Evolutionary conservation across 1,284 basidiomycete species (phyloP), one percentile per base, ranked within the genome.

Genomic region (Ceratobasidium theobromae): DNA sequence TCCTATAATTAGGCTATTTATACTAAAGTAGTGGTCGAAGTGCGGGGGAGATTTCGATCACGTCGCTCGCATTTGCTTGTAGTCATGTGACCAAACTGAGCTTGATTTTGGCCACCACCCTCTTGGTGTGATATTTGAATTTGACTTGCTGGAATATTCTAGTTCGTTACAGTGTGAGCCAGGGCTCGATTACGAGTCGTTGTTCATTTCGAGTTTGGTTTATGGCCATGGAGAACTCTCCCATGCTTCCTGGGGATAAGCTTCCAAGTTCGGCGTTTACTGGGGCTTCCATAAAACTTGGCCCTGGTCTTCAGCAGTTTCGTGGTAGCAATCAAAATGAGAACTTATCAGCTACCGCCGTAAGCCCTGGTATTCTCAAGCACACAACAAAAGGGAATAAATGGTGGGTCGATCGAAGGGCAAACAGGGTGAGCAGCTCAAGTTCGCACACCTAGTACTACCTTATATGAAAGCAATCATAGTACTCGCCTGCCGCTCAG

Each of bases 401-500:
- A 74, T 90, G 88, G 86, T 92, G 89, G 89, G 79, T 91, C n/a
- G 89, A 92, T 71, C 80, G 81, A 69, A 91, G 91, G 73, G 83
- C 88, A 48, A 79, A 84, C 72, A 84, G 89, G 72, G 89, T 90
- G 72, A 72, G 86, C 70, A 67, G 46, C n/a, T n/a, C n/a, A n/a
- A n/a, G n/a, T 60, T 54, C 30, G 14, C 35, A 57, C 55, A 30
- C 46, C 45, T 27, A 53, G 65, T 52, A 28, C 43, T 45, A 38
- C 32, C 28, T 48, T 12, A n/a, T 8, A 46, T 28, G 35, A 23
- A 53, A 3, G 52, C 25, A 33, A 41, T 40, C 54, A n/a, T 72
- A 93, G 91, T 94, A 94, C 77, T 81, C 89, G n/a, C 90, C 91
- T 48, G 88, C 89, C 30, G 76, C 87, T 1, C 89, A 93, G 71